phyloP scores from a whole-genome alignment of 192 early-diverging fungal genomes.

The Funneliformis geosporum region DNA sequence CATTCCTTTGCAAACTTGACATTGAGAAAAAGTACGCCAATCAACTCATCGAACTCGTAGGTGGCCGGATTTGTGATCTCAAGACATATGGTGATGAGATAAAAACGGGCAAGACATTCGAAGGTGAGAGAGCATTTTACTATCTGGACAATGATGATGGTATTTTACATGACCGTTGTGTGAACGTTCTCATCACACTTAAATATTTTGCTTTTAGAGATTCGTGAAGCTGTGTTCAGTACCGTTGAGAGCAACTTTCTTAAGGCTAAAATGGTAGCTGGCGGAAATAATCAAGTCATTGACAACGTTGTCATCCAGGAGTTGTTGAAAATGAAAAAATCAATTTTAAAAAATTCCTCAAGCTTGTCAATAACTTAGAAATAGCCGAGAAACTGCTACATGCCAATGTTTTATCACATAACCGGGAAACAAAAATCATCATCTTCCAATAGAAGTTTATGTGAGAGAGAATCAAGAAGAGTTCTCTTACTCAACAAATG shows the following conservation, averaged over 20 bases:
- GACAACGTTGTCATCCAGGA: constrained; percentile 18
- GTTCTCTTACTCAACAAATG: too few relatives aligned
- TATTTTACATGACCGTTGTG: neutral
- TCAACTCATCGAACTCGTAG: constrained; percentile 24
- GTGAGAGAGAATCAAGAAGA: constrained; percentile 16
- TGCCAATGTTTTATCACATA: constrained; percentile 27
- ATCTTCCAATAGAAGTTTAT: constrained; percentile 30
- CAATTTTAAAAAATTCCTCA: neutral
- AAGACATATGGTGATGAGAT: constrained; percentile 24
- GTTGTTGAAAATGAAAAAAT: constrained; percentile 15
- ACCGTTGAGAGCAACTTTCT: constrained; percentile 7
- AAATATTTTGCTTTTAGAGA: constrained; percentile 32
- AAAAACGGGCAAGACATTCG: constrained; percentile 3
- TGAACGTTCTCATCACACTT: constrained; percentile 28
- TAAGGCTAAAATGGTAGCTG: constrained; percentile 13
- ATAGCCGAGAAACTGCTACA: constrained; percentile 28
- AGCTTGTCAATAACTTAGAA: constrained; percentile 2
- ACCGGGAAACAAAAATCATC: neutral
- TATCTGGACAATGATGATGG: constrained; percentile 22
- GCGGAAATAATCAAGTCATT: constrained; percentile 13
- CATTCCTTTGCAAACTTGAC: constrained; percentile 21
- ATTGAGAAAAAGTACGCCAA: constrained; percentile 12
- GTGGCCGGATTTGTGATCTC: constrained; percentile 28
- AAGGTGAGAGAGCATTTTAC: constrained; percentile 28
- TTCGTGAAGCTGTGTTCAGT: constrained; percentile 13